Evolutionary conservation across 352 stramenopile genomes (phyloP).

Genomic region (Pythium pyrilobum): DNA sequence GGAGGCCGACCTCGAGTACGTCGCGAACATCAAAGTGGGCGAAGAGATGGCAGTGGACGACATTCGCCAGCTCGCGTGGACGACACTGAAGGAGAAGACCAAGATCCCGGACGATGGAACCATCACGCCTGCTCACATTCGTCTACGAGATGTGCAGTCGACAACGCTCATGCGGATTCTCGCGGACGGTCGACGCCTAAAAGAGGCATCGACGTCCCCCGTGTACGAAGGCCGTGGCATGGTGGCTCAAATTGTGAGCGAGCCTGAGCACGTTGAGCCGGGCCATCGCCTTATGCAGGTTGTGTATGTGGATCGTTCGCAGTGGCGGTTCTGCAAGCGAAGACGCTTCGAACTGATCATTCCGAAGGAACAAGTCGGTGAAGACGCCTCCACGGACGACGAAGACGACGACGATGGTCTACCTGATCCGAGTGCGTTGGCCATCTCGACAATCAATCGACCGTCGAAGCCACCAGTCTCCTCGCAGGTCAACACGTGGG

Average conservation of each 20-base stretch:
- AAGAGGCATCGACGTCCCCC: conserved; percentile 60
- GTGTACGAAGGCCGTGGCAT: conserved; percentile 77
- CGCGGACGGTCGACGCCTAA: conserved; percentile 49
- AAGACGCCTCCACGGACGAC: conserved; percentile 24
- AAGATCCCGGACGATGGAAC: conserved; percentile 26
- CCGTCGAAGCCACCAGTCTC: background rate
- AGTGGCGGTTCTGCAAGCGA: conserved; percentile 58
- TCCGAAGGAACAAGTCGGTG: conserved; percentile 26
- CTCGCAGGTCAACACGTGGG: conserved; percentile 6
- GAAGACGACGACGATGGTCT: conserved; percentile 15
- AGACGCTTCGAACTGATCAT: conserved; percentile 55
- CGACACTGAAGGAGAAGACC: conserved; percentile 35
- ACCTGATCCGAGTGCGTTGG: conserved; percentile 2
- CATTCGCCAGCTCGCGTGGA: conserved; percentile 49
- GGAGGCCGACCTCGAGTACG: conserved; percentile 45
- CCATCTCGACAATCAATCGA: conserved; percentile 1
- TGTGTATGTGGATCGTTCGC: conserved; percentile 56
- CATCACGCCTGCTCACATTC: conserved; percentile 36
- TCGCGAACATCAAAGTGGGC: conserved; percentile 65
- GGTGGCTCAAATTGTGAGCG: conserved; percentile 57
- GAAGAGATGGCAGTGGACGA: conserved; percentile 72
- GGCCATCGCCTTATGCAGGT: conserved; percentile 64
- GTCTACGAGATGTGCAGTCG: conserved; percentile 61
- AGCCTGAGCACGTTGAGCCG: conserved; percentile 36
- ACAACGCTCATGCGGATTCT: conserved; percentile 65